Conservation (phyloP, 1,139 yeast genomes). For the Nakaseomyces glabratus region DNA sequence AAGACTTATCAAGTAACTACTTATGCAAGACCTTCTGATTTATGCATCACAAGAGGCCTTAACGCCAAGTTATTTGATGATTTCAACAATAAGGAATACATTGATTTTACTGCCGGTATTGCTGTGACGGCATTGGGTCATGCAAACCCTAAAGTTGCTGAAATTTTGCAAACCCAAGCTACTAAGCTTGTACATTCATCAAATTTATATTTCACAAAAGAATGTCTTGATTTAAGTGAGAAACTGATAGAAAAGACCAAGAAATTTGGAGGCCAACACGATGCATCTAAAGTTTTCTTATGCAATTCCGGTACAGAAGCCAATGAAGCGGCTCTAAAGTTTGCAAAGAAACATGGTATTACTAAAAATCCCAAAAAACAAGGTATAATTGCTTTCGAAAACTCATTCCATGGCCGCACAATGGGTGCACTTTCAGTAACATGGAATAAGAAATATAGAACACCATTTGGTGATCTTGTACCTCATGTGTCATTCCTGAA, state of each 20-base stretch:
- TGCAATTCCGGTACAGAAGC: slow-evolving; percentile 97
- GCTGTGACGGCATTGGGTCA: slow-evolving; percentile 97
- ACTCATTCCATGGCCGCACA: slow-evolving; percentile 91
- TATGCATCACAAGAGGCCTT: slow-evolving; percentile 28
- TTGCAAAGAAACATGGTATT: slow-evolving; percentile 82
- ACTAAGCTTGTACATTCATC: slow-evolving; percentile 70
- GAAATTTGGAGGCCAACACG: slow-evolving; percentile 64
- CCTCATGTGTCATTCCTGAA: slow-evolving; percentile 57
- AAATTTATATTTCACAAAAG: slow-evolving; percentile 74
- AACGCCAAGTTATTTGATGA: slow-evolving; percentile 38
- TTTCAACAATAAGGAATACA: slow-evolving; percentile 62
- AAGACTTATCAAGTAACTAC: slow-evolving; percentile 28
- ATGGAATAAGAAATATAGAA: slow-evolving; percentile 84
- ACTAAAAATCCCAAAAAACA: slow-evolving; percentile 44
- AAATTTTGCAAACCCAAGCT: slow-evolving; percentile 65
- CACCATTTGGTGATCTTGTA: slow-evolving; percentile 79
- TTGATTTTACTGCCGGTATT: slow-evolving; percentile 91
- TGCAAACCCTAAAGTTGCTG: slow-evolving; percentile 61
- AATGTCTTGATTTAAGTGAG: slow-evolving; percentile 72
- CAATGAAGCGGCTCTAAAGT: slow-evolving; percentile 93
- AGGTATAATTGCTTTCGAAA: slow-evolving; percentile 76
- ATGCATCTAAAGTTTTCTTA: slow-evolving; percentile 76
- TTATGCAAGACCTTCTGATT: slow-evolving; percentile 30
- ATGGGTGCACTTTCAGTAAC: slow-evolving; percentile 91
- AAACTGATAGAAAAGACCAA: slow-evolving; percentile 62